A percentile compares a stretch with the other conserved stretches of the same genome.
These are phyloP conservation scores for Cutaneotrichosporon cavernicola DNA, from an alignment of 1,284 basidiomycete species.

Conservation along the genomic window DNA sequence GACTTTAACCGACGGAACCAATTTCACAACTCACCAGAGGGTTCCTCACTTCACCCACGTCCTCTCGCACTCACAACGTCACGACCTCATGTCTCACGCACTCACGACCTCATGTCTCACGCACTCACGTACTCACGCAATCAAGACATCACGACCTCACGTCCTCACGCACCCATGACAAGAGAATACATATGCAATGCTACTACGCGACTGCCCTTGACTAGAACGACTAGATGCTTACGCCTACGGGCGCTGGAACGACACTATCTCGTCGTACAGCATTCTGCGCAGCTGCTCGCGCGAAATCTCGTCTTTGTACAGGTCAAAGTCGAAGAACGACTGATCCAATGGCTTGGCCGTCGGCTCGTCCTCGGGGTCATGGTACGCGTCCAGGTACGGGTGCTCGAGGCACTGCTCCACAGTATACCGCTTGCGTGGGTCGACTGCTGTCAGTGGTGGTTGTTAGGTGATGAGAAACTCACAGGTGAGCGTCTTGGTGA, in stretches of 20 bases:
- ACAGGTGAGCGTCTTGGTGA: constrained; percentile 81
- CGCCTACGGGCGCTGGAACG: constrained; percentile 57
- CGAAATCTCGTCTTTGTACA: constrained; percentile 90
- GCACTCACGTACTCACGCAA: too few species aligned
- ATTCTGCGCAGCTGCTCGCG: constrained; percentile 70
- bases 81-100: too few species aligned
- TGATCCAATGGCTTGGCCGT: constrained; percentile 83
- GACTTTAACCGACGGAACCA: too few species aligned
- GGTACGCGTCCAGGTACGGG: constrained; percentile 85
- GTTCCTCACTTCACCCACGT: too few species aligned
- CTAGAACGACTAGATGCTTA: background rate
- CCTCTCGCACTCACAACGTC: too few species aligned
- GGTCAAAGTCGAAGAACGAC: constrained; percentile 91
- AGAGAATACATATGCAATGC: constrained; percentile 2
- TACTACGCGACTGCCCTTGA: background rate
- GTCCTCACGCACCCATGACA: too few species aligned
- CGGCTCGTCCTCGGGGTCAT: constrained; percentile 88
- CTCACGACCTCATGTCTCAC: too few species aligned
- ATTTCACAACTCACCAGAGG: too few species aligned
- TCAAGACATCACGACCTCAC: too few species aligned
- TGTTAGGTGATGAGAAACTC: constrained; percentile 7
- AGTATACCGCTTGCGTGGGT: constrained; percentile 88
- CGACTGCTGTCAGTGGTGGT: constrained; percentile 60
- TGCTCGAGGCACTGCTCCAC: constrained; percentile 86
- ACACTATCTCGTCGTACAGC: constrained; percentile 70